Evolutionary conservation across 768 basidiomycete species (phyloP).

Genomic region (Scleroderma bovista): DNA sequence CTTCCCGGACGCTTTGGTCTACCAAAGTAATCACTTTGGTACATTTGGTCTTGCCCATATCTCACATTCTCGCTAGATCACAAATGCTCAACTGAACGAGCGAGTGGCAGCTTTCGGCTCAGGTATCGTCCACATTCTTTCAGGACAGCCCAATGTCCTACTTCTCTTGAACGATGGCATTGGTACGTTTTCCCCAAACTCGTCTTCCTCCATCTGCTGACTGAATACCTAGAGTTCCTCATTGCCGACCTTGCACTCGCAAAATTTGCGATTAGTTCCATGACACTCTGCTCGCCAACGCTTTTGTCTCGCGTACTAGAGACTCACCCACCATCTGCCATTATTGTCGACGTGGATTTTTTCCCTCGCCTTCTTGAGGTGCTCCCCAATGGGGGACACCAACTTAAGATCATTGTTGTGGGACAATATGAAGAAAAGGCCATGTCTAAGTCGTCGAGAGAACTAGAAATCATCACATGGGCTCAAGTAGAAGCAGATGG

Average conservation of each 20-base stretch:
- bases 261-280: conserved; percentile 59
- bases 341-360: conserved; percentile 64
- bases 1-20: conserved; percentile 72
- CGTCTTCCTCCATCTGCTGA: not conserved
- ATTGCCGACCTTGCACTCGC: conserved; percentile 77
- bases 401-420: conserved; percentile 64
- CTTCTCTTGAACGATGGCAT: conserved; percentile 74
- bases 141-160: conserved; percentile 62
- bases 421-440: conserved; percentile 51
- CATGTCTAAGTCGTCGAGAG: conserved; percentile 43
- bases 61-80: conserved; percentile 44
- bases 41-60: not conserved
- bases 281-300: conserved; percentile 54
- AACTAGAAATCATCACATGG: conserved; percentile 58
- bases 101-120: conserved; percentile 69
- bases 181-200: conserved; percentile 37
- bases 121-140: conserved; percentile 56
- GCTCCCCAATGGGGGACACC: conserved; percentile 55
- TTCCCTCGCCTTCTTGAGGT: conserved; percentile 67
- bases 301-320: conserved; percentile 65
- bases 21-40: conserved; percentile 47
- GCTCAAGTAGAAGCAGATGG: conserved; percentile 68
- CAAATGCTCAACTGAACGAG: conserved; percentile 64
- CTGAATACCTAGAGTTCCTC: conserved; percentile 53
- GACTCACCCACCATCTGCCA: conserved; percentile 60